phyloP scores from a whole-genome alignment of 2,329 filamentous ascomycete species.

The Hypomyces rosellus region DNA sequence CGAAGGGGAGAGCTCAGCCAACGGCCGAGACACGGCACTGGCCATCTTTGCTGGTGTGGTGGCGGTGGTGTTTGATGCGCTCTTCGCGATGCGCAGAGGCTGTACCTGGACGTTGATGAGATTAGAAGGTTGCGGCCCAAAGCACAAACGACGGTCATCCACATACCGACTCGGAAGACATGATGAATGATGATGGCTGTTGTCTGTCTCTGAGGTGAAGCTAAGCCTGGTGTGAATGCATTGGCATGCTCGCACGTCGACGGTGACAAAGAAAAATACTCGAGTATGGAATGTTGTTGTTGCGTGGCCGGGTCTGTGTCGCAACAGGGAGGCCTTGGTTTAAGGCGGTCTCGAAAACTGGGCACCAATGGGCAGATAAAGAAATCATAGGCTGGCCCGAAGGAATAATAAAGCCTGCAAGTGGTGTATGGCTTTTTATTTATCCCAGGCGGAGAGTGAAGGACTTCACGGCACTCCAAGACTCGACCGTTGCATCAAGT shows the following conservation, averaged over 20 bases:
- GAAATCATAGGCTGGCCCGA: background rate
- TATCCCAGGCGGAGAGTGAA: conserved; percentile 1
- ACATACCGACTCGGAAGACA: conserved; percentile 35
- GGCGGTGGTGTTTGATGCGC: conserved; percentile 51
- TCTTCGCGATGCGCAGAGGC: conserved; percentile 75
- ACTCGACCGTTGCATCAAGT: background rate
- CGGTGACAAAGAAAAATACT: conserved; percentile 15
- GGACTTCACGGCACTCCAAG: background rate
- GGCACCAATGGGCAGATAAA: background rate
- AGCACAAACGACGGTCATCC: conserved; percentile 10
- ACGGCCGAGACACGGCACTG: conserved; percentile 60
- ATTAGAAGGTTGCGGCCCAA: conserved; percentile 13
- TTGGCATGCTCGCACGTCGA: conserved; percentile 27
- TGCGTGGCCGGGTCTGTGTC: background rate
- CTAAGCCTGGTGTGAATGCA: conserved; percentile 23
- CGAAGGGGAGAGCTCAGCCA: conserved; percentile 83
- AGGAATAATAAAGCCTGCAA: background rate
- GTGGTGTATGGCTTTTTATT: background rate
- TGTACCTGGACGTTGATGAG: conserved; percentile 49
- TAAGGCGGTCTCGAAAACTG: background rate
- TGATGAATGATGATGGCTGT: conserved; percentile 18
- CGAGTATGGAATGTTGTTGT: conserved; percentile 24
- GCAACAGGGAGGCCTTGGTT: background rate
- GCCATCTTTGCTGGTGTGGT: conserved; percentile 61
- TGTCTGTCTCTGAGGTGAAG: conserved; percentile 16